Base-by-base conservation (phyloP, 805 yeast genomes). In the Candida patagonica region DNA sequence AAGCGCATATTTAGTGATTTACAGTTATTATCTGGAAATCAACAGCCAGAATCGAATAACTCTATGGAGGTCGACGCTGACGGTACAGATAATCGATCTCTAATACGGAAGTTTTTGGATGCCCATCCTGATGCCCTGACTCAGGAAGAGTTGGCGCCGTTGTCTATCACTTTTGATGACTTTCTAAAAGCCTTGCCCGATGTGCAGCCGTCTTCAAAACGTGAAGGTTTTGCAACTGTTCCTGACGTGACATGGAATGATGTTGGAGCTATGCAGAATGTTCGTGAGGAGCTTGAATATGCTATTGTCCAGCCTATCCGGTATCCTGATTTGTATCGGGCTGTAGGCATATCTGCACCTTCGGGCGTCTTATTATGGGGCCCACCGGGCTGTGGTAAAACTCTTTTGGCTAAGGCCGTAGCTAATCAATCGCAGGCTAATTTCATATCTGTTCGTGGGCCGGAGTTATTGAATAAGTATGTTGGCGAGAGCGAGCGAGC, bases 321-420 rank as follows among this genome's bases (percentile, higher is more conserved):
- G 54, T 74, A 84, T 47, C 98, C 98, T 1, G 96, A 89, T 46
- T 63, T 89, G 16, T 92, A 83, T 56, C 78, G 76, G 47, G 76
- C 78, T 43, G 96, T 88, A 8, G 98, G 98, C 60, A 88, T 92
- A 31, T 76, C 86, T 40, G 96, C 96, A 0, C 97, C 97, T 2
- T 87, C 95, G 0, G 98, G 98, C 42, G 98, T 92, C 1, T 64
- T 92, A 20, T 73, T 92, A 69, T 92, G 98, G 98, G 98, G 98
- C 0, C 98, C 98, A 1, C 98, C 98, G 2, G 99, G 99, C 83
- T 92, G 97, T 45, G 98, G 98, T 87, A 92, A 92, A 70, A 92
- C 99, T 3, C 70, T 92, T 59, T 73, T 92, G 56, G 44, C 44
- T 7, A 92, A 92, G 55, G 98, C 98, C 2, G 97, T 92, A 2